Evolutionary conservation across 2,329 filamentous ascomycete genomes (phyloP).

Genomic region (Ascochyta clinopodiicola): DNA sequence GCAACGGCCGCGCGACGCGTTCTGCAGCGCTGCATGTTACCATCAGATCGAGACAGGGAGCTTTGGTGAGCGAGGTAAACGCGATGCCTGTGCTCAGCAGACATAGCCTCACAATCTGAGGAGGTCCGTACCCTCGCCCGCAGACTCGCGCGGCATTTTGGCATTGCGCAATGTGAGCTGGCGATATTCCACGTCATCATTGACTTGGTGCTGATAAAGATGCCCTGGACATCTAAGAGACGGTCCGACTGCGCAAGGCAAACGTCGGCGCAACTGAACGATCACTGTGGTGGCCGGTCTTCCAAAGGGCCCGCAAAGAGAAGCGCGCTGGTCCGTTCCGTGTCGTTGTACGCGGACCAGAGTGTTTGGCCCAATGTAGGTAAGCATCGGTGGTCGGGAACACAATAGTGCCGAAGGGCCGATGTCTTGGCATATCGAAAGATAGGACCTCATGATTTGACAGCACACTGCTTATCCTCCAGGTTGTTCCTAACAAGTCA

Average conservation of each 20-base stretch:
- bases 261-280: neutral
- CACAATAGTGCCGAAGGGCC: too few species aligned
- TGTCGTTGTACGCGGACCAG: too few species aligned
- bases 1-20: neutral
- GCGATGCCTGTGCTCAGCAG: too few species aligned
- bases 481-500: too few species aligned
- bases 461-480: too few species aligned
- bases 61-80: neutral
- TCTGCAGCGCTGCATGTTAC: neutral
- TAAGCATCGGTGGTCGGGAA: too few species aligned
- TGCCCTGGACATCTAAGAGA: neutral
- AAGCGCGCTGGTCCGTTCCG: too few species aligned
- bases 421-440: too few species aligned
- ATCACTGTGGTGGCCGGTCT: neutral
- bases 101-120: neutral
- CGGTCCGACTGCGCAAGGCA: slow-evolving; percentile 1
- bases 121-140: neutral
- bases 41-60: neutral
- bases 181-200: neutral
- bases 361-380: too few species aligned
- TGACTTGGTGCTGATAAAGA: neutral
- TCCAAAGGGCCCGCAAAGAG: neutral
- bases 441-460: too few species aligned
- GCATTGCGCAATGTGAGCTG: neutral
- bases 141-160: neutral